phyloP scores from a whole-genome alignment of 148 eudicot genomes.

The Salicornia ramosissima region DNA sequence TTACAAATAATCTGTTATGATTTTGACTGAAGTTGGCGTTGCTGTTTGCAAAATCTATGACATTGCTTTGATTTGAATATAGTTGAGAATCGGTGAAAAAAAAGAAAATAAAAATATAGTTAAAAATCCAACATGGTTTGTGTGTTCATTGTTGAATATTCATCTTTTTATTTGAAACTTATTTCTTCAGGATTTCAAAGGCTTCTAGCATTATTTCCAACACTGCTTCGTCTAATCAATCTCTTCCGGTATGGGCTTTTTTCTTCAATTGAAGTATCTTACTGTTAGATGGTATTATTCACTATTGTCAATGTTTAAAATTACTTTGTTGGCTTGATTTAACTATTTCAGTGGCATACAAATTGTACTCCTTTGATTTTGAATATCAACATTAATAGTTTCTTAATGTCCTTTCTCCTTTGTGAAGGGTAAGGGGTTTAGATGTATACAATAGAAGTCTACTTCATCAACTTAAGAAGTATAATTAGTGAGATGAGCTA shows the following conservation, averaged over 20 bases:
- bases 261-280: slow-evolving; percentile 1
- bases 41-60: background rate
- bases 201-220: slow-evolving; percentile 13
- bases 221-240: slow-evolving; percentile 37
- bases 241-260: slow-evolving; percentile 34
- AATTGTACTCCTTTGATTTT: background rate
- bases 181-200: slow-evolving; percentile 31
- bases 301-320: background rate
- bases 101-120: background rate
- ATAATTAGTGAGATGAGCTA: background rate
- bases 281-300: background rate
- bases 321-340: background rate
- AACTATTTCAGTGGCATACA: background rate
- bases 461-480: background rate
- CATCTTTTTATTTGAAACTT: background rate
- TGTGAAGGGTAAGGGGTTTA: background rate
- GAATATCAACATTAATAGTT: background rate
- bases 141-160: background rate
- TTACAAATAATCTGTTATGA: background rate
- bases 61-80: background rate
- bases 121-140: background rate
- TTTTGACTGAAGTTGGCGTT: background rate
- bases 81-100: background rate
- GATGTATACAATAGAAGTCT: background rate
- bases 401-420: too few species aligned